A percentile compares a stretch with the other conserved stretches of the same genome.
These are phyloP conservation scores for Triticum timopheevii DNA, from an alignment of 176 grass and related monocot species.

Conservation along the genomic window DNA sequence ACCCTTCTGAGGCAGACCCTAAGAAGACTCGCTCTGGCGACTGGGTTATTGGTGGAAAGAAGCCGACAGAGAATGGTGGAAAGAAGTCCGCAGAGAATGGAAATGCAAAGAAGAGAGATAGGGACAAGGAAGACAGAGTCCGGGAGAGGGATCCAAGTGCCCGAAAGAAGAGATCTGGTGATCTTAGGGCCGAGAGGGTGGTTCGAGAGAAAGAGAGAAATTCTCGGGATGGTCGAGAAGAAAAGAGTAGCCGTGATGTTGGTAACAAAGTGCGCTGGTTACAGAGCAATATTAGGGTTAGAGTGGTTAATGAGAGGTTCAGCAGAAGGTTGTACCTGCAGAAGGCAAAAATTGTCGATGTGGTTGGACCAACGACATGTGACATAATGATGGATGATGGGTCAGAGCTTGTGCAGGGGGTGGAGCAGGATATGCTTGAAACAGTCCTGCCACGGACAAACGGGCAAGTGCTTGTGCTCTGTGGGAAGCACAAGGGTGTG, in stretches of 20 bases:
- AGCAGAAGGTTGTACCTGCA: slow-evolving; percentile 66
- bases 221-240: slow-evolving; percentile 33
- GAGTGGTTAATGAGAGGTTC: slow-evolving; percentile 75
- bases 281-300: slow-evolving; percentile 84
- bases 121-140: slow-evolving; percentile 26
- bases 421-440: slow-evolving; percentile 92
- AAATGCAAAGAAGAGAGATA: slow-evolving; percentile 44
- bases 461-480: slow-evolving; percentile 75
- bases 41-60: slow-evolving; percentile 54
- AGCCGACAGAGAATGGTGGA: slow-evolving; percentile 36
- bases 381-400: slow-evolving; percentile 83
- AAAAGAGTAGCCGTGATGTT: not conserved
- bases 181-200: slow-evolving; percentile 30
- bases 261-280: slow-evolving; percentile 62
- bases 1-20: slow-evolving; percentile 62
- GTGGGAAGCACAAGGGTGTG: slow-evolving; percentile 80
- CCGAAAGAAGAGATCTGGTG: slow-evolving; percentile 38
- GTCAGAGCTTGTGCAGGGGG: slow-evolving; percentile 66
- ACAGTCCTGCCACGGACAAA: slow-evolving; percentile 80
- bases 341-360: slow-evolving; percentile 85
- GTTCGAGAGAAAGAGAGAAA: slow-evolving; percentile 39
- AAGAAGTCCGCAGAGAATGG: slow-evolving; percentile 48
- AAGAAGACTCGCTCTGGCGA: slow-evolving; percentile 66
- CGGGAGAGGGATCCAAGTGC: slow-evolving; percentile 27
- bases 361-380: slow-evolving; percentile 78